These are phyloP conservation scores for Melampsora americana DNA, from an alignment of 1,284 basidiomycete genomes.

Conservation along the genomic window DNA sequence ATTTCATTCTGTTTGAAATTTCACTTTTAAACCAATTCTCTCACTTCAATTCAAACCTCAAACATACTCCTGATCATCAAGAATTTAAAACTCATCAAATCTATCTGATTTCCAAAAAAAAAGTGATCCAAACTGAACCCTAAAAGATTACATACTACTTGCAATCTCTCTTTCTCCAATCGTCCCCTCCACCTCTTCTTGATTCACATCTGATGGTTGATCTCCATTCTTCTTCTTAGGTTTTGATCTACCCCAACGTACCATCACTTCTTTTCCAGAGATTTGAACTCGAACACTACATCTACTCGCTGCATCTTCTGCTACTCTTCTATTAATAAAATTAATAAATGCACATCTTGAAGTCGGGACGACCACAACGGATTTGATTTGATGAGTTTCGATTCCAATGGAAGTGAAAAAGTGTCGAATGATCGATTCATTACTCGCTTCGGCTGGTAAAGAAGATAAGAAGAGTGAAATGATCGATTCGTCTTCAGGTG, in stretches of 20 bases:
- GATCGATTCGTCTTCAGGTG: slow-evolving; percentile 80
- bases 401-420: slow-evolving; percentile 70
- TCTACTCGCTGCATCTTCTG: slow-evolving; percentile 79
- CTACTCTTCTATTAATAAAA: slow-evolving; percentile 73
- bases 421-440: slow-evolving; percentile 74
- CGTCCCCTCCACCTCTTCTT: not conserved
- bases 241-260: slow-evolving; percentile 75
- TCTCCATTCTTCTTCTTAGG: slow-evolving; percentile 60
- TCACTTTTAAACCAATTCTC: too few relatives aligned
- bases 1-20: too few relatives aligned
- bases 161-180: slow-evolving; percentile 42
- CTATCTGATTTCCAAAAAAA: too few relatives aligned
- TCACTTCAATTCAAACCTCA: too few relatives aligned
- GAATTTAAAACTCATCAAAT: too few relatives aligned
- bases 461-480: slow-evolving; percentile 84
- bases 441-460: slow-evolving; percentile 65
- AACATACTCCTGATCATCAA: too few relatives aligned
- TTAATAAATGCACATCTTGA: slow-evolving; percentile 93
- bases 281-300: slow-evolving; percentile 84
- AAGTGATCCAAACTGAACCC: too few relatives aligned
- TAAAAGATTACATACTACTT: slow-evolving; percentile 32
- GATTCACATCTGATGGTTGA: not conserved
- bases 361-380: slow-evolving; percentile 79
- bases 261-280: slow-evolving; percentile 68
- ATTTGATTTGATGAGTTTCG: slow-evolving; percentile 69